phyloP scores from a whole-genome alignment of 805 yeast genomes.

The Saccharomycopsis olivae region DNA sequence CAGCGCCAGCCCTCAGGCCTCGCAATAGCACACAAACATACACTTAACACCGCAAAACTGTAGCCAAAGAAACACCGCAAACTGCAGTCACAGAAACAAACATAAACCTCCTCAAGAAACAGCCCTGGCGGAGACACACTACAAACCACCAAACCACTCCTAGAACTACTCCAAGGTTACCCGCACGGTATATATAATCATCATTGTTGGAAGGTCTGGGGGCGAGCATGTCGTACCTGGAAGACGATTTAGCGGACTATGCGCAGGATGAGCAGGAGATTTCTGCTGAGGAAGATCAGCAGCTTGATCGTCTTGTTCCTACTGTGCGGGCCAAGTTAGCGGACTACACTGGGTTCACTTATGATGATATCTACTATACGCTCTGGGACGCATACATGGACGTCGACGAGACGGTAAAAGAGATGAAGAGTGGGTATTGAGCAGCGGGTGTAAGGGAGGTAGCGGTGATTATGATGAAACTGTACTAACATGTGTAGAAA shows the following conservation, averaged over 20 bases:
- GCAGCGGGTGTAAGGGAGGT: too few relatives aligned
- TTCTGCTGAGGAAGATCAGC: constrained; percentile 30
- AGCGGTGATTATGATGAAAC: too few relatives aligned
- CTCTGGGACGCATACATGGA: constrained; percentile 52
- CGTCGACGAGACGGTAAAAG: constrained; percentile 39
- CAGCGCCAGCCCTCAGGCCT: too few relatives aligned
- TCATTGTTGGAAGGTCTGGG: constrained; percentile 8
- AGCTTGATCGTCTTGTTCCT: constrained; percentile 35
- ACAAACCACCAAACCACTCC: too few relatives aligned
- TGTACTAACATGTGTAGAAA: constrained; percentile 19
- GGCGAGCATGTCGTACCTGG: too few relatives aligned
- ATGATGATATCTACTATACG: constrained; percentile 42
- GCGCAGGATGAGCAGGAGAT: constrained; percentile 25
- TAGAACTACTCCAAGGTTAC: too few relatives aligned
- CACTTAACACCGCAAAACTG: too few relatives aligned
- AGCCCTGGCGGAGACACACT: too few relatives aligned
- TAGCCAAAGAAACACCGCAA: too few relatives aligned
- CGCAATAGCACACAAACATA: too few relatives aligned
- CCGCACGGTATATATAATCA: neutral
- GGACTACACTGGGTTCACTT: constrained; percentile 33
- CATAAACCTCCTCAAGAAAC: too few relatives aligned
- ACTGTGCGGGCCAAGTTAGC: constrained; percentile 28
- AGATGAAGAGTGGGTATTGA: constrained; percentile 26
- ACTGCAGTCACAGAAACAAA: too few relatives aligned
- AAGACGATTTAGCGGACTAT: constrained; percentile 25